Percentiles rank a stretch among this genome's conserved stretches.
phyloP scores from a whole-genome alignment of 2,329 filamentous ascomycete genomes.

The Macrophomina phaseolina region DNA sequence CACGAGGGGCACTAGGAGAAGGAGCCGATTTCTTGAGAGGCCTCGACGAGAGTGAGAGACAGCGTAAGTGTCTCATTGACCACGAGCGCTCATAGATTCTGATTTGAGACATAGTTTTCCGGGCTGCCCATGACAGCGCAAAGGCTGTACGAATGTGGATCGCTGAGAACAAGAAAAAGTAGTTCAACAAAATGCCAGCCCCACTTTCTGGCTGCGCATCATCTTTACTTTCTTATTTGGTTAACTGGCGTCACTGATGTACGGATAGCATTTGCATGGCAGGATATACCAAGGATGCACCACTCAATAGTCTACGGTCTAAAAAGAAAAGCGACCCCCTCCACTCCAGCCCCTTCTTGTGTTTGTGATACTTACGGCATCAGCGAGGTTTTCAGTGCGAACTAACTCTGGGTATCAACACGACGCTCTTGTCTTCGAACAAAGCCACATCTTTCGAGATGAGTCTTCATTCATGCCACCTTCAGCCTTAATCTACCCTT shows the following conservation, averaged over 20 bases:
- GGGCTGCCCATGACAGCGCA: conserved; percentile 55
- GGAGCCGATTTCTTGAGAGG: conserved; percentile 84
- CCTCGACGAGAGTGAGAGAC: conserved; percentile 87
- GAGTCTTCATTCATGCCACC: conserved; percentile 4
- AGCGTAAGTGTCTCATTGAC: conserved; percentile 50
- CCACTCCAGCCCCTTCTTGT: neutral
- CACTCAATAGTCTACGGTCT: conserved; percentile 15
- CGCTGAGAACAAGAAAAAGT: conserved; percentile 45
- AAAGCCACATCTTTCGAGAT: neutral
- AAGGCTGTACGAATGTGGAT: conserved; percentile 54
- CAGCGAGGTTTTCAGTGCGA: conserved; percentile 12
- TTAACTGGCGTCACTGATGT: neutral
- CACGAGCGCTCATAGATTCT: conserved; percentile 13
- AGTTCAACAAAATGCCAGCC: neutral
- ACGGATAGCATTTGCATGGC: conserved; percentile 6
- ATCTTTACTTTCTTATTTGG: neutral
- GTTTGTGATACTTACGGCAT: neutral
- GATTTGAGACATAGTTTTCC: conserved; percentile 47
- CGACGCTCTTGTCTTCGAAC: neutral
- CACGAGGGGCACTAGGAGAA: conserved; percentile 69
- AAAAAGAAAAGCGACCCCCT: conserved; percentile 1
- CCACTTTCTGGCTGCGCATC: too few relatives aligned
- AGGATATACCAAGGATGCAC: neutral
- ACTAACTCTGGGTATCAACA: conserved; percentile 27
- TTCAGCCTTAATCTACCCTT: conserved; percentile 36